Evolutionary conservation across 2,329 filamentous ascomycete species (phyloP).

Genomic region (Leptographium radiaticola): DNA sequence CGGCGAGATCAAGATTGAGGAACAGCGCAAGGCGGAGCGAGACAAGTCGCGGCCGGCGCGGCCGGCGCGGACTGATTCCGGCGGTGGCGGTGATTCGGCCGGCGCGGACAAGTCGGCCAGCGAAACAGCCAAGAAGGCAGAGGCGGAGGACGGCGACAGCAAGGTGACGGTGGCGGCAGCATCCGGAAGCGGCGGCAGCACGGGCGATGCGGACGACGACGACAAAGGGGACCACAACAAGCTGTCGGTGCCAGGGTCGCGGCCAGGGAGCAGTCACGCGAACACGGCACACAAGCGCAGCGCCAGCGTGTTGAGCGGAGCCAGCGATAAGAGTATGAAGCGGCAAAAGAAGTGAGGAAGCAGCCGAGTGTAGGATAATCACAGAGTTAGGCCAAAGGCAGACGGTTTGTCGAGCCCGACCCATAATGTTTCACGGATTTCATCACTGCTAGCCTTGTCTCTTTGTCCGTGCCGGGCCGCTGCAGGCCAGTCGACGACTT

Average conservation of each 20-base stretch:
- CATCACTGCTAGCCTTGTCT: no score
- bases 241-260: constrained; percentile 18
- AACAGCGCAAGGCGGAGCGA: constrained; percentile 41
- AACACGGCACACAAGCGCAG: constrained; percentile 54
- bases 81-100: not conserved
- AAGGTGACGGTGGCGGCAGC: not conserved
- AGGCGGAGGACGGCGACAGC: not conserved
- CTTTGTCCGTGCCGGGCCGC: no score
- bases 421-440: no score
- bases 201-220: not conserved
- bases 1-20: constrained; percentile 50
- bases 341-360: constrained; percentile 38
- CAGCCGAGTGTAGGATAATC: not conserved
- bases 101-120: not conserved
- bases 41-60: constrained; percentile 20
- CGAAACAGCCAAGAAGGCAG: not conserved
- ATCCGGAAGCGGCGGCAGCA: not conserved
- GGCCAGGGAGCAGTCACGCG: constrained; percentile 23
- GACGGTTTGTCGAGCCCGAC: no score
- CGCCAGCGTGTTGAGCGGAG: constrained; percentile 63
- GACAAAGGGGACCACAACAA: not conserved
- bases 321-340: constrained; percentile 51
- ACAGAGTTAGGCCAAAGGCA: not conserved
- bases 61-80: not conserved
- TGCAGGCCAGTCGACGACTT: no score